Evolutionary conservation across 257 asterid genomes (phyloP).

Genomic region (Paulownia fortunei): DNA sequence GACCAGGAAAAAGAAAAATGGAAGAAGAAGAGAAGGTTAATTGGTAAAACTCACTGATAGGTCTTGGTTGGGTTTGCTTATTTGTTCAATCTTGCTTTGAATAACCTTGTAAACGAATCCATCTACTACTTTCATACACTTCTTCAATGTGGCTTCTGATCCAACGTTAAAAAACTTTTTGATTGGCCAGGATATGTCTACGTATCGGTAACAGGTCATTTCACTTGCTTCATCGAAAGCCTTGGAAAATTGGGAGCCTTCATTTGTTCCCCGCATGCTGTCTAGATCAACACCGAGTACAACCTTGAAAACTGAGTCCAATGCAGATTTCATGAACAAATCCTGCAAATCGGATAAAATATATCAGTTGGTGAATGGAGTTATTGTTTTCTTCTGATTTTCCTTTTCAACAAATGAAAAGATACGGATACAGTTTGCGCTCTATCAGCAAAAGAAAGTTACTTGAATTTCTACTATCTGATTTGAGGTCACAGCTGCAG

Average conservation of each 20-base stretch:
- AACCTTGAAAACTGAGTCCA: slow-evolving; percentile 74
- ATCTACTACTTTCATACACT: slow-evolving; percentile 54
- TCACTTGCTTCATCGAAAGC: slow-evolving; percentile 75
- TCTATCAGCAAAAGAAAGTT: background rate
- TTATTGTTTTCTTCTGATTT: too few species aligned
- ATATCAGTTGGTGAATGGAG: background rate
- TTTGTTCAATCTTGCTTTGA: slow-evolving; percentile 52
- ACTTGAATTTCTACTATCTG: slow-evolving; percentile 57
- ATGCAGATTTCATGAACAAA: slow-evolving; percentile 65
- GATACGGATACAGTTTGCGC: background rate
- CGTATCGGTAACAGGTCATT: slow-evolving; percentile 53
- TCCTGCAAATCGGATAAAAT: slow-evolving; percentile 44
- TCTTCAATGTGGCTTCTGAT: slow-evolving; percentile 60
- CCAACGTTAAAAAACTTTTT: slow-evolving; percentile 65
- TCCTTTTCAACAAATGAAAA: background rate
- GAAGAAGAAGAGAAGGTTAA: background rate
- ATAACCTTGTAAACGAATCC: slow-evolving; percentile 58
- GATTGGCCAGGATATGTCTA: slow-evolving; percentile 61
- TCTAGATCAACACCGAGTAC: slow-evolving; percentile 70
- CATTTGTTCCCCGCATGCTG: slow-evolving; percentile 53
- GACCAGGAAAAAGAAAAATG: background rate
- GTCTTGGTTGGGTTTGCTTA: slow-evolving; percentile 32
- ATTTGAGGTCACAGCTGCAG: slow-evolving; percentile 42
- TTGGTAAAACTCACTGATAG: slow-evolving; percentile 25
- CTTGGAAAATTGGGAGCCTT: slow-evolving; percentile 49